These are phyloP conservation scores for Agaricus subrufescens DNA, from an alignment of 768 basidiomycete species.

Conservation along the genomic window DNA sequence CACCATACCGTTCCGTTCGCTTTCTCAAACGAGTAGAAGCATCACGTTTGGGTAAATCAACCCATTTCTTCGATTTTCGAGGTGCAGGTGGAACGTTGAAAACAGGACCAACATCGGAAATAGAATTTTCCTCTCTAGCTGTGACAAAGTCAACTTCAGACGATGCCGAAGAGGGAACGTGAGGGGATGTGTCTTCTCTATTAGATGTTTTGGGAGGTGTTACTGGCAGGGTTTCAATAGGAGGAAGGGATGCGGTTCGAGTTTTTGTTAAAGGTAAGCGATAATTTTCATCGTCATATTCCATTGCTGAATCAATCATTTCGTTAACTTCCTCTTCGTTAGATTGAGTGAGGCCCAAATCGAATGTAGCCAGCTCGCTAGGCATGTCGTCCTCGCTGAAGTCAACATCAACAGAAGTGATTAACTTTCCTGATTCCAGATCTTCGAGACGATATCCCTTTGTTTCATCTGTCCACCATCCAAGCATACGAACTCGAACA, in stretches of 20 bases:
- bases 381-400: not conserved
- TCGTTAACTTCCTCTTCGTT: not conserved
- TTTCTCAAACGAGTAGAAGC: not conserved
- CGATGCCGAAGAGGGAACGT: too few relatives aligned
- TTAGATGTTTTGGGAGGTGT: too few relatives aligned
- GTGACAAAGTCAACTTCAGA: too few relatives aligned
- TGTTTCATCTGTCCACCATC: not conserved
- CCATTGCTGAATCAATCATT: not conserved
- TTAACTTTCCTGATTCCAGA: not conserved
- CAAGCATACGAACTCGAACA: not conserved
- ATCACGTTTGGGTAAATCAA: slow-evolving; percentile 3
- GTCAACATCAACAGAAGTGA: not conserved
- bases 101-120: not conserved
- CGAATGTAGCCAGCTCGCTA: not conserved
- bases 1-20: not conserved
- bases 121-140: too few relatives aligned
- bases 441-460: not conserved
- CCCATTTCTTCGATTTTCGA: slow-evolving; percentile 6
- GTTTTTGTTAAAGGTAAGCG: too few relatives aligned
- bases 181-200: too few relatives aligned
- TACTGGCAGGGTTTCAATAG: too few relatives aligned
- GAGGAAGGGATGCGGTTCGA: too few relatives aligned
- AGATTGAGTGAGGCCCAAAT: not conserved
- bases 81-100: not conserved
- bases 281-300: too few relatives aligned